These are phyloP conservation scores for Hylodesmum podocarpum DNA, from an alignment of 306 rosid species.

Conservation along the genomic window DNA sequence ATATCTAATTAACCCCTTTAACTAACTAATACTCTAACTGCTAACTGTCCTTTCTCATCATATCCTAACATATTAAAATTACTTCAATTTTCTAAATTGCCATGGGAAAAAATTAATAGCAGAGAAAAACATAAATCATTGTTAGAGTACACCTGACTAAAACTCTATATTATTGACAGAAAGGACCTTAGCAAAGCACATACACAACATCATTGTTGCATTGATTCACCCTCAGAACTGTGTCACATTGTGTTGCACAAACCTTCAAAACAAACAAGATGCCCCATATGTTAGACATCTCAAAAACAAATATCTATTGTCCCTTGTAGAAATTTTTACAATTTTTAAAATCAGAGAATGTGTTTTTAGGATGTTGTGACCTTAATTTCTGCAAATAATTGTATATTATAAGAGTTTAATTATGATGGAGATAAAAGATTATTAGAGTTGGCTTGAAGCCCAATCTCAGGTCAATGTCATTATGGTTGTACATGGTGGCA, in stretches of 20 bases:
- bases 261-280: background rate
- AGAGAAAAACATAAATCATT: background rate
- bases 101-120: background rate
- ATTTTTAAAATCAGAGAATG: background rate
- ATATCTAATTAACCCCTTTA: too few species aligned
- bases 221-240: background rate
- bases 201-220: background rate
- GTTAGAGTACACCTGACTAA: too few species aligned
- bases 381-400: background rate
- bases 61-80: background rate
- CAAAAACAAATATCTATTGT: background rate
- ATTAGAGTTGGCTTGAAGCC: background rate
- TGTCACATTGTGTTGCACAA: background rate
- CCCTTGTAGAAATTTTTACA: background rate
- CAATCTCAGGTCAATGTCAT: background rate
- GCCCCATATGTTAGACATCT: background rate
- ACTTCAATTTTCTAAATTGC: background rate
- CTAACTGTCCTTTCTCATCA: too few species aligned
- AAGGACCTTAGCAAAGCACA: background rate
- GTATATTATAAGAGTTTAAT: background rate
- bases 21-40: too few species aligned
- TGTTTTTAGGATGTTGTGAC: background rate
- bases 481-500: background rate
- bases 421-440: slow-evolving; percentile 1
- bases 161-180: background rate